Conservation (phyloP, 1,284 basidiomycete species). For the Phylloboletellus chloephorus region DNA sequence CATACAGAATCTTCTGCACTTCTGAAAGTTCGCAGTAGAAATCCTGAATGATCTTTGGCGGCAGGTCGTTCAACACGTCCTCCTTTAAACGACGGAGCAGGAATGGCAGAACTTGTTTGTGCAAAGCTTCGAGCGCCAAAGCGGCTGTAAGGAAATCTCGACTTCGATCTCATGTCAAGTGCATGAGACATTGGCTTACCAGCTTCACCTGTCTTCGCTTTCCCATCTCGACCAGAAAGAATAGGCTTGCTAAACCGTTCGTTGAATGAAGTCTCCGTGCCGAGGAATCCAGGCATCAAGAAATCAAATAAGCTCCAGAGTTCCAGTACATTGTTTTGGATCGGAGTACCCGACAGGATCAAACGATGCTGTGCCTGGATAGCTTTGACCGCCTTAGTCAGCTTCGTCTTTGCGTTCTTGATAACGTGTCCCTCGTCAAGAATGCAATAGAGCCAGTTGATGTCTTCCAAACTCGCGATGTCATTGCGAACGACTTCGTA, state of each 20-base stretch:
- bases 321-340: constrained; percentile 98
- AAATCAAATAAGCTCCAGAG: constrained; percentile 99
- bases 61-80: constrained; percentile 93
- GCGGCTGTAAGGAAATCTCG: constrained; percentile 53
- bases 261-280: constrained; percentile 92
- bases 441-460: constrained; percentile 94
- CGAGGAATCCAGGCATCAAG: constrained; percentile 98
- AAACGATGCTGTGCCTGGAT: constrained; percentile 89
- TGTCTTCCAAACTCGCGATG: constrained; percentile 67
- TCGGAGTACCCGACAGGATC: constrained; percentile 94
- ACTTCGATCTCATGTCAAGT: constrained; percentile 5
- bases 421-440: constrained; percentile 99
- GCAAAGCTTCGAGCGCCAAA: constrained; percentile 89
- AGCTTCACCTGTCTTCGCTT: constrained; percentile 91
- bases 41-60: constrained; percentile 99
- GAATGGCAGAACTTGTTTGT: constrained; percentile 99
- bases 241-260: constrained; percentile 97
- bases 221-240: constrained; percentile 90
- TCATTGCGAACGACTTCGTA: constrained; percentile 98
- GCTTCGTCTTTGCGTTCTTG: constrained; percentile 97
- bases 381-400: constrained; percentile 93
- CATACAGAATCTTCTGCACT: constrained; percentile 89
- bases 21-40: constrained; percentile 98
- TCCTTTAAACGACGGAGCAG: constrained; percentile 94
- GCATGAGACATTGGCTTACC: constrained; percentile 45